Evolutionary conservation across 331 rosid genomes (phyloP).

Genomic region (Cucumis variabilis): DNA sequence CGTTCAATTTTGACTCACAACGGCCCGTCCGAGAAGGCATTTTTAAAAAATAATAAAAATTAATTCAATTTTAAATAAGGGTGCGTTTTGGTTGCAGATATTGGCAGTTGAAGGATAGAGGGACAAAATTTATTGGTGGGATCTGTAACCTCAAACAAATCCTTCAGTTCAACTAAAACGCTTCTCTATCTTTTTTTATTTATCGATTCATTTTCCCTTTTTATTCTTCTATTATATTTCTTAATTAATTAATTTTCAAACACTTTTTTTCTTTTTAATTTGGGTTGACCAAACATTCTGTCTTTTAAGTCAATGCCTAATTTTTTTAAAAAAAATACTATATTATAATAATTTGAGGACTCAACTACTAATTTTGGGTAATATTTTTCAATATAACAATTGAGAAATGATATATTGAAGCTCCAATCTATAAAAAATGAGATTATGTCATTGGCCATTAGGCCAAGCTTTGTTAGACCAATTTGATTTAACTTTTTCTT

Average conservation of each 20-base stretch:
- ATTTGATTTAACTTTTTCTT: not conserved
- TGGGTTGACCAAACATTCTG: not conserved
- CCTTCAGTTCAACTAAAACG: slow-evolving; percentile 9
- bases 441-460: too few relatives aligned
- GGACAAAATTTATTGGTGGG: slow-evolving; percentile 27
- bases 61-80: not conserved
- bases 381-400: too few relatives aligned
- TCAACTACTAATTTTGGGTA: too few relatives aligned
- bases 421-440: too few relatives aligned
- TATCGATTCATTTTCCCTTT: not conserved
- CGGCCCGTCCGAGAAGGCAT: slow-evolving; percentile 7
- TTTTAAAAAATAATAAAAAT: not conserved
- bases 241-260: not conserved
- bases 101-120: not conserved
- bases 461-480: too few relatives aligned
- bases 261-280: not conserved
- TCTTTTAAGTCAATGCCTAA: not conserved
- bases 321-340: too few relatives aligned
- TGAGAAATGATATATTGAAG: too few relatives aligned
- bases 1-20: slow-evolving; percentile 5
- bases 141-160: slow-evolving; percentile 10
- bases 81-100: not conserved
- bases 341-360: too few relatives aligned
- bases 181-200: not conserved
- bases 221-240: not conserved